A percentile compares a stretch with the other conserved stretches of the same genome.
Evolutionary conservation across 2,329 filamentous ascomycete species (phyloP).

Genomic region (Calonectria honghensis): DNA sequence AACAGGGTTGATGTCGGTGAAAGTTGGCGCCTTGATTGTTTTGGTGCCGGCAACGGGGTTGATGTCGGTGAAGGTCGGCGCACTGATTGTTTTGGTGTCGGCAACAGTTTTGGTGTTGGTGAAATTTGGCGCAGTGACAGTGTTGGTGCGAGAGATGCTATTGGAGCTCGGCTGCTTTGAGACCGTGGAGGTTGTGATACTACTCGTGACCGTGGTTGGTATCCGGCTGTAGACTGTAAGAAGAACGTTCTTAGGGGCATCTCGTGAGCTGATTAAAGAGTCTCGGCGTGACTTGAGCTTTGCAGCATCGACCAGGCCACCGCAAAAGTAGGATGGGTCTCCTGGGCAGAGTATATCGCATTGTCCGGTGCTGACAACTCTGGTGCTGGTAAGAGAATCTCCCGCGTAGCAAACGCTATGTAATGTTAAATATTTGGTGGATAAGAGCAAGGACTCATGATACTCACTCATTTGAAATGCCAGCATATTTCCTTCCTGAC

Average conservation of each 20-base stretch:
- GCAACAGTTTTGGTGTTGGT: no score
- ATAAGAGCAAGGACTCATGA: not conserved
- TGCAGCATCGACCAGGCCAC: not conserved
- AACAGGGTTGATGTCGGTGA: no score
- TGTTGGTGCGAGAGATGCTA: not conserved
- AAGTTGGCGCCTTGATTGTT: no score
- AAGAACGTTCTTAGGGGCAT: not conserved
- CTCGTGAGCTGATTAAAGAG: not conserved
- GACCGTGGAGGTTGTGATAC: not conserved
- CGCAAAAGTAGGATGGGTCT: not conserved
- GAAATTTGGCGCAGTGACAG: no score
- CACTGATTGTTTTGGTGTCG: not conserved
- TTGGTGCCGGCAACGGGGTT: no score
- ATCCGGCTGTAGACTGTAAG: not conserved
- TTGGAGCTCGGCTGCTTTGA: not conserved
- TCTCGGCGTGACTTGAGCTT: not conserved
- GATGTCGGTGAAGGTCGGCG: no score
- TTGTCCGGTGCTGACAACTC: not conserved
- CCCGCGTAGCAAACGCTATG: slow-evolving; percentile 1
- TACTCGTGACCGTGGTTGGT: not conserved
- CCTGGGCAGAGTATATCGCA: not conserved
- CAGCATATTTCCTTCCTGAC: not conserved
- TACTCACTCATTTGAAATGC: not conserved
- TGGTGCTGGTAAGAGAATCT: not conserved
- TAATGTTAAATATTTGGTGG: not conserved